A percentile compares a stretch with the other conserved stretches of the same genome.
Conservation (phyloP, 352 stramenopile species). For the Phytophthora sp. region DNA sequence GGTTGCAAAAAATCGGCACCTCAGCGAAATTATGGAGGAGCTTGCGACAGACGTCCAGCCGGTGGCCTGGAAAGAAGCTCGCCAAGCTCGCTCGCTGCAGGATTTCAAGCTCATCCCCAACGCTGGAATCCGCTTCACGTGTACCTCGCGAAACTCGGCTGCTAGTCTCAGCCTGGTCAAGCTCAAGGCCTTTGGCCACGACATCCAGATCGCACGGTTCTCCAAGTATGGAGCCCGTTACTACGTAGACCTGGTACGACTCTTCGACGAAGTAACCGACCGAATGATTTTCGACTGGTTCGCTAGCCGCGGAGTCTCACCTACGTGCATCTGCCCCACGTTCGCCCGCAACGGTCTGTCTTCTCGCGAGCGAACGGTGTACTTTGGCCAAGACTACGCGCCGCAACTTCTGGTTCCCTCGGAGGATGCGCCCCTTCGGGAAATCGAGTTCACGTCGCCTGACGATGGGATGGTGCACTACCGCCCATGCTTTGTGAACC, state of each 20-base stretch:
- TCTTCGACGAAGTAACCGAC: neutral
- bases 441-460: neutral
- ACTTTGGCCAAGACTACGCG: neutral
- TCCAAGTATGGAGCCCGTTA: neutral
- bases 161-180: too few relatives aligned
- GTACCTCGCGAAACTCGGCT: too few relatives aligned
- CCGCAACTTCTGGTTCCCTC: neutral
- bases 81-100: too few relatives aligned
- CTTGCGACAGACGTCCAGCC: too few relatives aligned
- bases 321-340: neutral
- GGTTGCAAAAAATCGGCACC: too few relatives aligned
- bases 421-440: neutral
- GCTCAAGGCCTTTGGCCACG: too few relatives aligned
- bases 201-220: too few relatives aligned
- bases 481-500: too few relatives aligned
- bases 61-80: too few relatives aligned
- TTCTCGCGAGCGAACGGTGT: neutral
- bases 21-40: too few relatives aligned
- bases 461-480: neutral
- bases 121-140: too few relatives aligned
- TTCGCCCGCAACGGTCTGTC: neutral
- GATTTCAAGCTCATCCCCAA: too few relatives aligned
- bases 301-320: neutral
- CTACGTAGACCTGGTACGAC: neutral
- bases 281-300: neutral